Conservation (phyloP, 257 asterid genomes). For the Datura wrightii region DNA sequence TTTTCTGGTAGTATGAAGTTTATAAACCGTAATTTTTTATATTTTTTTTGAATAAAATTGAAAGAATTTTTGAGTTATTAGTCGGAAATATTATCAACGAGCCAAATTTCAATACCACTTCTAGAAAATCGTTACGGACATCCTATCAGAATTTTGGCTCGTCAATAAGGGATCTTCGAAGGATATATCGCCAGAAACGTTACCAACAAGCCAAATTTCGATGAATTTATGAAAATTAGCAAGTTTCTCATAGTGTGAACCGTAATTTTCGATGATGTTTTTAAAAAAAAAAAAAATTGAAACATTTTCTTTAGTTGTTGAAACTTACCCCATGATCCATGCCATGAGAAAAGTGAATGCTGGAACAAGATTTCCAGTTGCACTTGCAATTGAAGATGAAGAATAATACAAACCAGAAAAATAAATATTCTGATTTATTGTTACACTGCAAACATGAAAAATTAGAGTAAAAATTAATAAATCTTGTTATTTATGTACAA, state of each 20-base stretch:
- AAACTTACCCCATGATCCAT: conserved; percentile 45
- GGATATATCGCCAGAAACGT: accelerated
- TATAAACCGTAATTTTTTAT: no score
- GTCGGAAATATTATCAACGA: no score
- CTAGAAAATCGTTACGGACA: no score
- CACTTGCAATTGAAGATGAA: conserved; percentile 54
- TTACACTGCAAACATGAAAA: conserved; percentile 40
- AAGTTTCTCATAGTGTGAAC: neutral
- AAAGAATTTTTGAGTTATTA: no score
- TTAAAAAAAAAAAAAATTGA: neutral
- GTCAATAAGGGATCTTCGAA: no score
- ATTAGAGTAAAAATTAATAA: neutral
- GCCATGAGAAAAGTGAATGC: conserved; percentile 52
- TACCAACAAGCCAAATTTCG: neutral
- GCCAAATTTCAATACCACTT: neutral
- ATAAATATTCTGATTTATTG: conserved; percentile 49
- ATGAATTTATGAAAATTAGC: neutral
- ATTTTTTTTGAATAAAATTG: no score
- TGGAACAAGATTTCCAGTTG: conserved; percentile 49
- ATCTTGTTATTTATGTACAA: neutral
- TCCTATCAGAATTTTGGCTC: no score
- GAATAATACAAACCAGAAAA: conserved; percentile 50
- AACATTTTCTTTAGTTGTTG: neutral
- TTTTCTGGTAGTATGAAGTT: no score
- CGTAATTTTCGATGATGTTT: neutral